These are phyloP conservation scores for Aphanomyces invadans DNA, from an alignment of 352 stramenopile species.

Conservation along the genomic window DNA sequence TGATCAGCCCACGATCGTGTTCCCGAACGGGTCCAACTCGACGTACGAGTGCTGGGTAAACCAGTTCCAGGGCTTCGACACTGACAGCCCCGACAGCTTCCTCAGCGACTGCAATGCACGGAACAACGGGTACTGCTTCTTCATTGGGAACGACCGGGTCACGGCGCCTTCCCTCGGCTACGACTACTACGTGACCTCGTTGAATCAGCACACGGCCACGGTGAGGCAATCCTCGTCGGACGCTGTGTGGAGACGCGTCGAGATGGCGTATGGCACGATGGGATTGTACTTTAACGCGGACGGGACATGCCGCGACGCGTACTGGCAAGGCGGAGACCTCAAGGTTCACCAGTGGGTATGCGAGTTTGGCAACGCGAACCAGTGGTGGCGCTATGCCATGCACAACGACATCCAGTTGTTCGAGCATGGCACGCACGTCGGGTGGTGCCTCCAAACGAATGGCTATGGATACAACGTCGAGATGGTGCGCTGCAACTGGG, in stretches of 20 bases:
- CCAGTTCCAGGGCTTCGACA: neutral
- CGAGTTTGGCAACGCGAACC: neutral
- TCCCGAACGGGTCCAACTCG: neutral
- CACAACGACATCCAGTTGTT: neutral
- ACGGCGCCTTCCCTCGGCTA: no score
- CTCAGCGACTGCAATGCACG: neutral
- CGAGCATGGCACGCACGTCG: neutral
- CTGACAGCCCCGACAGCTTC: neutral
- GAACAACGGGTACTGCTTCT: neutral
- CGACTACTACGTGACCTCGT: no score
- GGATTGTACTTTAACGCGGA: neutral
- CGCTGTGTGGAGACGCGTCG: neutral
- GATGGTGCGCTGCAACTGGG: neutral
- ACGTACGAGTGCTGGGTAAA: neutral
- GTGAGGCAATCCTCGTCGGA: no score
- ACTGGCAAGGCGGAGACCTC: neutral
- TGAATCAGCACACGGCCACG: no score
- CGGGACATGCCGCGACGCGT: conserved; percentile 1
- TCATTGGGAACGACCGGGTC: neutral
- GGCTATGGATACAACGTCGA: neutral
- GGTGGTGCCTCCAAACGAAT: neutral
- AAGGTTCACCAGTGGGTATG: neutral
- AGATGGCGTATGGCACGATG: neutral
- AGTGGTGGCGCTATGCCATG: neutral
- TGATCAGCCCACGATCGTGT: neutral